Percentiles rank a stretch among this genome's conserved stretches.
These are phyloP conservation scores for Thymus mandschuricus DNA, from an alignment of 257 asterid species.

Conservation along the genomic window DNA sequence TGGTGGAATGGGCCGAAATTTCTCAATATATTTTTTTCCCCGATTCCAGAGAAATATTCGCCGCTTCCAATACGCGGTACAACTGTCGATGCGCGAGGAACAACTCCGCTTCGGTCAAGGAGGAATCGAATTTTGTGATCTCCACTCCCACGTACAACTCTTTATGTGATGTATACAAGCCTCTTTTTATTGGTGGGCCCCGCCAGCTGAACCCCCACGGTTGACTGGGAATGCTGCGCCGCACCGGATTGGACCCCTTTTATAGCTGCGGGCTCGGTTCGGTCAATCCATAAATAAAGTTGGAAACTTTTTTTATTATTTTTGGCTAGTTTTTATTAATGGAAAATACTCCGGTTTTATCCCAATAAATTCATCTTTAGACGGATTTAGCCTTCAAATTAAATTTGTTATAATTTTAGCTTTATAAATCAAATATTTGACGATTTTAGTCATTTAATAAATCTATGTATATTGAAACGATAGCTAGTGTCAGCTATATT, in stretches of 20 bases:
- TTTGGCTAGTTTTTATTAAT: too few relatives aligned
- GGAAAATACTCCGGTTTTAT: too few relatives aligned
- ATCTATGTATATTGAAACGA: too few relatives aligned
- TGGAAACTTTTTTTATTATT: too few relatives aligned
- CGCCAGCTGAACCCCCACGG: constrained; percentile 18
- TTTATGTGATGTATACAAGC: background rate
- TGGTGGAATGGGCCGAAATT: constrained; percentile 25
- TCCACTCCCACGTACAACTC: constrained; percentile 8
- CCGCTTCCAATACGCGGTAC: constrained; percentile 23
- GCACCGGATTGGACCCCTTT: background rate
- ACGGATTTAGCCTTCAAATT: too few relatives aligned
- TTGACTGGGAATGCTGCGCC: constrained; percentile 4
- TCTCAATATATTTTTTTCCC: background rate
- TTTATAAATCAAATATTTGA: too few relatives aligned
- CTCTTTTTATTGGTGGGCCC: background rate
- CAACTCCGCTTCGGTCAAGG: background rate
- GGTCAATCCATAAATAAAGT: constrained; percentile 14
- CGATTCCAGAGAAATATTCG: constrained; percentile 23
- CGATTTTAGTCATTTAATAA: too few relatives aligned
- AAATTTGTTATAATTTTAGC: too few relatives aligned
- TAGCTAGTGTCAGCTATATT: too few relatives aligned
- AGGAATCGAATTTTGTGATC: constrained; percentile 15
- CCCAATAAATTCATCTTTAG: too few relatives aligned
- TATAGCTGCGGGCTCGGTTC: too few relatives aligned
- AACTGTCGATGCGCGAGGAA: background rate